phyloP scores from a whole-genome alignment of 2,329 filamentous ascomycete genomes.

The Calonectria henricotiae region DNA sequence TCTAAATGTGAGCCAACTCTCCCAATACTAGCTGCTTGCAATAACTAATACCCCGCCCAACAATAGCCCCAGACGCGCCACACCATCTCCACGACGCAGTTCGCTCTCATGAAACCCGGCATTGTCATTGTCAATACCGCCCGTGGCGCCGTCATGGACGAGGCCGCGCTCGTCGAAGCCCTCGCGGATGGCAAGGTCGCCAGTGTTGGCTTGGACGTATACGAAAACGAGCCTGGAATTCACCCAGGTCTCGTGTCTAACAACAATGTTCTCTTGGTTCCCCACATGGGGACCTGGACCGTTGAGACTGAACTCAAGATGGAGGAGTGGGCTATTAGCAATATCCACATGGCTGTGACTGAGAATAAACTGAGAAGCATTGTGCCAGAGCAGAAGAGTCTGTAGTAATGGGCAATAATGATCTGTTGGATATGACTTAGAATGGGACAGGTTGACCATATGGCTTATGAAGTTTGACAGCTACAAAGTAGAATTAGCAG shows the following conservation, averaged over 20 bases:
- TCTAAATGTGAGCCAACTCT: slow-evolving; percentile 75
- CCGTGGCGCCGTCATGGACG: slow-evolving; percentile 86
- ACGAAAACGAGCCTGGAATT: slow-evolving; percentile 84
- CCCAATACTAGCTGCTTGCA: not conserved
- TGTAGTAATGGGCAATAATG: slow-evolving; percentile 39
- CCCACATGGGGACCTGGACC: slow-evolving; percentile 91
- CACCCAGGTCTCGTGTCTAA: slow-evolving; percentile 82
- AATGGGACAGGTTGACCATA: not conserved
- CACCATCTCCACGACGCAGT: slow-evolving; percentile 81
- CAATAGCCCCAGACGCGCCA: slow-evolving; percentile 76
- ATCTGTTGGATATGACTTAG: not conserved
- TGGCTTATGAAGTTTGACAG: not conserved
- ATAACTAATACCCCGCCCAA: too few species aligned
- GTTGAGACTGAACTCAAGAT: slow-evolving; percentile 77
- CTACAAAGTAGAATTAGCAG: too few species aligned
- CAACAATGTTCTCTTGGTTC: slow-evolving; percentile 81
- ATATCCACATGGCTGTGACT: slow-evolving; percentile 76
- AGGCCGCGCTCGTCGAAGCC: slow-evolving; percentile 83
- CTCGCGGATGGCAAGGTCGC: slow-evolving; percentile 80
- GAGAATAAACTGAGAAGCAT: slow-evolving; percentile 76
- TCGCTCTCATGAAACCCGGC: slow-evolving; percentile 84
- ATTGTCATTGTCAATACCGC: slow-evolving; percentile 88
- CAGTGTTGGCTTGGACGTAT: slow-evolving; percentile 85
- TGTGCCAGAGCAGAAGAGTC: slow-evolving; percentile 78
- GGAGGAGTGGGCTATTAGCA: slow-evolving; percentile 84